Evolutionary conservation across 2,329 filamentous ascomycete genomes (phyloP).

Genomic region (Biscogniauxia mediterranea): DNA sequence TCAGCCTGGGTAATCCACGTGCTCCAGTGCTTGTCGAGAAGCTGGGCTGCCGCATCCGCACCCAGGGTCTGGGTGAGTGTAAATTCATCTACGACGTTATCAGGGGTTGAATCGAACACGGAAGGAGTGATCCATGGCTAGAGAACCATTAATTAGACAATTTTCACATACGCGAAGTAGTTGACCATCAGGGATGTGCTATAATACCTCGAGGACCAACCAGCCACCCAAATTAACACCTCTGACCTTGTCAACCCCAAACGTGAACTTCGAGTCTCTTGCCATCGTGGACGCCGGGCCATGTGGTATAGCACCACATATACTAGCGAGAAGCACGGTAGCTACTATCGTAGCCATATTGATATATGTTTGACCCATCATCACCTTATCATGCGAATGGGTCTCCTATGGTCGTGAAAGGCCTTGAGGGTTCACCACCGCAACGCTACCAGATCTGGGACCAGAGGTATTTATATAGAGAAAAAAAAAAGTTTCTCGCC

Average conservation of each 20-base stretch:
- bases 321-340: conserved; percentile 1
- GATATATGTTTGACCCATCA: not conserved
- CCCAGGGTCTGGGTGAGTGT: conserved; percentile 50
- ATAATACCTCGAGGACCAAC: conserved; percentile 18
- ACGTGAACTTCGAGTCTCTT: conserved; percentile 10
- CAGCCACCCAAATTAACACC: conserved; percentile 25
- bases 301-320: conserved; percentile 4
- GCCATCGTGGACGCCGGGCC: conserved; percentile 2
- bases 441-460: not conserved
- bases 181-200: not conserved
- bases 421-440: not conserved
- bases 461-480: not conserved
- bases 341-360: not conserved
- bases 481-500: not conserved
- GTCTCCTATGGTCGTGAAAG: not conserved
- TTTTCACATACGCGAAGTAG: not conserved
- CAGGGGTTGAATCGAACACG: conserved; percentile 53
- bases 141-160: conserved; percentile 34
- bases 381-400: not conserved
- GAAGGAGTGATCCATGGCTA: conserved; percentile 78
- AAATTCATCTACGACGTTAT: conserved; percentile 47
- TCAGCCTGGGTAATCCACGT: conserved; percentile 49
- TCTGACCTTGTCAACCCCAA: conserved; percentile 15
- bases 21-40: conserved; percentile 49
- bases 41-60: conserved; percentile 37